Base-by-base conservation (phyloP, 176 grass and related monocot genomes). In the Aegilops sharonensis region DNA sequence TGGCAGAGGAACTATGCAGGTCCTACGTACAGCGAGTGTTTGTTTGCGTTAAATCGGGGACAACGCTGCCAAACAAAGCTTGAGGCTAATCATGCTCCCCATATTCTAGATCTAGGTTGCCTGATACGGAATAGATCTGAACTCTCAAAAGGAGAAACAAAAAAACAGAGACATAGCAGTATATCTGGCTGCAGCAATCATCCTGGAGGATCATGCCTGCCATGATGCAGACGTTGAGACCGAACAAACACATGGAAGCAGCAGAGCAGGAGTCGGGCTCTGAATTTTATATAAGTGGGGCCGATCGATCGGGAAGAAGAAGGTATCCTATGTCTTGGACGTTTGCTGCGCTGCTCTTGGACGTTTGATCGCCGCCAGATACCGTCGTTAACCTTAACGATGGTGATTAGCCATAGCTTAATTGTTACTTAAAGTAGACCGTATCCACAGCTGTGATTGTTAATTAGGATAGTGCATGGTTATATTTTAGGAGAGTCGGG, bases 321-420 rank as follows among this genome's bases (percentile, higher is more conserved):
- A 20, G 62, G 87, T 39, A 85, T 76, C 77, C 83, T 83, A 85
- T 85, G 88, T 3, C 30, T 31, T 31, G 30, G 30, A 31, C 30
- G 30, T 31, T 31, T 31, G 30, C 35, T 36, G 35, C 35, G 7
- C 6, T 8, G 35, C 35, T 3, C 83, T 15, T 14, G 45, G 45
- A 48, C 45, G 4, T 48, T 48, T 4, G 59, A 6, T 9, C 6
- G 11, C 70, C 24, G 2, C 5, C 0, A 31, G 43, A 73, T 42
- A 11, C 52, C 27, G 29, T 68, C 66, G 54, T 72, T 72, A 65
- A 54, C 29, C 39, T 57, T 60, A 24, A 62, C 39, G 77, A 80
- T 35, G 21, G 9, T 31, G 42, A 27, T 13, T 82, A 66, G 36
- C 6, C 6, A 3, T 65, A n/a, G 6, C 13, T 2, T 15, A 27